These are phyloP conservation scores for Wallacemonas sp. DNA, from an alignment of 208 protist species.

Conservation along the genomic window DNA sequence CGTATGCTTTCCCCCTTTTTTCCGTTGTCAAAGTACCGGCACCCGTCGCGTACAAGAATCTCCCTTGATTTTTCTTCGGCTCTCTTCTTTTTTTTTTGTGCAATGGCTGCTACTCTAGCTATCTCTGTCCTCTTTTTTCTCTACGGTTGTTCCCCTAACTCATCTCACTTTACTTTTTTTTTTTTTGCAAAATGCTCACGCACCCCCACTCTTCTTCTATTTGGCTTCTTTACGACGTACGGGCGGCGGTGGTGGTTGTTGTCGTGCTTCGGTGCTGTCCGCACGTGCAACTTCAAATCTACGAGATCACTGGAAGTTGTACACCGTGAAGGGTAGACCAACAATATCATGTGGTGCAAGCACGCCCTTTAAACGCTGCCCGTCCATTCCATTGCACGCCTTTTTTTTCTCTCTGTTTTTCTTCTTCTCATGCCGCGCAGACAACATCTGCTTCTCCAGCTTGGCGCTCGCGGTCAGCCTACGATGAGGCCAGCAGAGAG, in stretches of 20 bases:
- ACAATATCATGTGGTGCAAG: too few relatives aligned
- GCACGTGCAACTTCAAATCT: neutral
- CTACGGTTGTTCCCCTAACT: neutral
- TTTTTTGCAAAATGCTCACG: neutral
- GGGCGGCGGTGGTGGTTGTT: too few relatives aligned
- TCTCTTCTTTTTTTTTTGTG: slow-evolving; percentile 12
- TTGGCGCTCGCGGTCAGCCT: too few relatives aligned
- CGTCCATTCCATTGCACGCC: too few relatives aligned
- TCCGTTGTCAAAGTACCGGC: too few relatives aligned
- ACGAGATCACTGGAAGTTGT: neutral
- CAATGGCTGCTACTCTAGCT: neutral
- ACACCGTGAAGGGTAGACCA: too few relatives aligned
- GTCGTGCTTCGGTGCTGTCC: neutral
- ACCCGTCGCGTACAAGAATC: too few relatives aligned
- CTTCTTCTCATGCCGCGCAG: too few relatives aligned
- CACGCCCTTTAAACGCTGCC: too few relatives aligned
- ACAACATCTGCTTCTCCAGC: too few relatives aligned
- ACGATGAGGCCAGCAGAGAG: too few relatives aligned
- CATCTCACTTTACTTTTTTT: slow-evolving; percentile 1
- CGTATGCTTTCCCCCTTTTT: neutral
- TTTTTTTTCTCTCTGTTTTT: neutral
- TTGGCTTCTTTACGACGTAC: too few relatives aligned
- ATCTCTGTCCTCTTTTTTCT: neutral
- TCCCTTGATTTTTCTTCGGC: neutral
- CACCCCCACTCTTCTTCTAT: neutral